Evolutionary conservation across 495 filamentous ascomycete species (phyloP).

Genomic region (Trichocladium uniseriatum): DNA sequence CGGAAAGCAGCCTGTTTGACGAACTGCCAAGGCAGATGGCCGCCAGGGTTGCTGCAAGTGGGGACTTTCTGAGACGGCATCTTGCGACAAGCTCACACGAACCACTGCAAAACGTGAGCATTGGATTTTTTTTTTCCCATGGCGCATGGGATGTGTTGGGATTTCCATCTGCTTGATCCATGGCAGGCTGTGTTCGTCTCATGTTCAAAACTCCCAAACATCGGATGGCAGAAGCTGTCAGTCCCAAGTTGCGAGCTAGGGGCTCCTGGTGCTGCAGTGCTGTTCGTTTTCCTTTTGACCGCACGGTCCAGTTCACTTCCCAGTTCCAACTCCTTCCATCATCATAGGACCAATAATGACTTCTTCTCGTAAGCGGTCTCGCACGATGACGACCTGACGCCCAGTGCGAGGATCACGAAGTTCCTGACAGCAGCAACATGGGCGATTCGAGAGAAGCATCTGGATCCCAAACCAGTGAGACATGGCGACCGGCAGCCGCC

Average conservation of each 20-base stretch:
- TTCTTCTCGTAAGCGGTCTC: background rate
- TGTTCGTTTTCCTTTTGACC: constrained; percentile 21
- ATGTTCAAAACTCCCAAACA: background rate
- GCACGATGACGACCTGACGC: background rate
- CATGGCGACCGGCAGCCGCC: background rate
- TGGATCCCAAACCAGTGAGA: constrained; percentile 2
- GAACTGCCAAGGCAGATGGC: background rate
- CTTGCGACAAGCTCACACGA: background rate
- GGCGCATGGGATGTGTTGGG: too few species aligned
- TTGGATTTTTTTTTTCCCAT: too few species aligned
- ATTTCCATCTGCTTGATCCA: too few species aligned
- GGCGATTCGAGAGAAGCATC: background rate
- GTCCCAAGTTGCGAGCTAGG: background rate
- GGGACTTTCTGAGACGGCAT: background rate
- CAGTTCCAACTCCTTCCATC: background rate
- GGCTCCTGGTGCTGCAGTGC: too few species aligned
- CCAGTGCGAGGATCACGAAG: constrained; percentile 1
- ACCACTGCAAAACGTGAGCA: too few species aligned
- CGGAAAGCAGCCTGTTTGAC: background rate
- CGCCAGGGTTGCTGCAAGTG: background rate
- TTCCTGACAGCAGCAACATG: too few species aligned
- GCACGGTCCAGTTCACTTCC: constrained; percentile 11
- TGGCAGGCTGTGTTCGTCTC: too few species aligned
- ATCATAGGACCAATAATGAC: background rate
- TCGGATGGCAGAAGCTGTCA: too few species aligned